Evolutionary conservation across 225 moss, liverwort and hornwort species (phyloP).

Genomic region (Marchantia paleacea): DNA sequence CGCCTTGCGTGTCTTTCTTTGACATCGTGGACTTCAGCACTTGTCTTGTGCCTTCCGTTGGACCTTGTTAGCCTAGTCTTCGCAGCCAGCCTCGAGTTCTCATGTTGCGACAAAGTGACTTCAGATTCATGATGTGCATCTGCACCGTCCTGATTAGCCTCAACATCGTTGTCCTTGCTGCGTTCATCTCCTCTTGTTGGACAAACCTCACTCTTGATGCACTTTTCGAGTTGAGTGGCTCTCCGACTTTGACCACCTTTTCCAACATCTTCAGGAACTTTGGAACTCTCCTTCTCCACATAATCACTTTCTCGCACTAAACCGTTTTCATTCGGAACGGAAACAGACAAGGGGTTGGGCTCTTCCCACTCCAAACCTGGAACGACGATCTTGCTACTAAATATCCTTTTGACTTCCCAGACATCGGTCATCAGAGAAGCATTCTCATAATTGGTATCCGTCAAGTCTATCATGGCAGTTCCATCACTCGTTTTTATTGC

Average conservation of each 20-base stretch:
- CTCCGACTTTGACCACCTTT: background rate
- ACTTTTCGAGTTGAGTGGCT: background rate
- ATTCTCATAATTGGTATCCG: background rate
- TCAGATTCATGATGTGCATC: background rate
- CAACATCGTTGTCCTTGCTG: background rate
- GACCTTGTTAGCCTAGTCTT: background rate
- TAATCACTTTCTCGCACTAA: background rate
- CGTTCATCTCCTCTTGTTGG: background rate
- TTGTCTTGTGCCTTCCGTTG: background rate
- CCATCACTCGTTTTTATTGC: background rate
- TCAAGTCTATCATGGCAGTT: background rate
- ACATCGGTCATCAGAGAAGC: background rate
- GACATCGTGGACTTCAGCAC: background rate
- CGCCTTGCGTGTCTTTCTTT: background rate
- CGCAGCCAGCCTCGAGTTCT: background rate
- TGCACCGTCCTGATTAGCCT: background rate
- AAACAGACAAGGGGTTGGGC: background rate
- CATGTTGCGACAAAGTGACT: background rate
- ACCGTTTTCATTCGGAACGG: background rate
- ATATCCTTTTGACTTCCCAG: slow-evolving; percentile 9
- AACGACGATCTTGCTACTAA: slow-evolving; percentile 27
- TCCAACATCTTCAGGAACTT: background rate
- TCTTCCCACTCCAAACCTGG: background rate
- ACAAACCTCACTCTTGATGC: background rate
- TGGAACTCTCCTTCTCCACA: background rate